These are phyloP conservation scores for Raddia distichophylla DNA, from an alignment of 176 grass and related monocot genomes.

Conservation along the genomic window DNA sequence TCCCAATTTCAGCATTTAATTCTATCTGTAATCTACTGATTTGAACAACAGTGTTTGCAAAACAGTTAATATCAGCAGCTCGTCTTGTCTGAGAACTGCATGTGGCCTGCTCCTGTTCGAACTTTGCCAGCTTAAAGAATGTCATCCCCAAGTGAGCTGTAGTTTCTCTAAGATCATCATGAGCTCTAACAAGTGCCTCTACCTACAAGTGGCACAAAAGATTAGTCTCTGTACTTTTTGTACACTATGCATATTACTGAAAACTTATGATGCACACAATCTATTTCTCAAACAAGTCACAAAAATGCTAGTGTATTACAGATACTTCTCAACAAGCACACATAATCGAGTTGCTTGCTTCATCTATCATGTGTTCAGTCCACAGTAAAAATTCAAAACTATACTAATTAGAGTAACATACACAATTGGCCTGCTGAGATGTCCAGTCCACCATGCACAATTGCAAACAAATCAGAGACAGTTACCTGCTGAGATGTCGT, in stretches of 20 bases:
- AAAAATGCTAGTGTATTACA: background rate
- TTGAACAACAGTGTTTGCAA: slow-evolving; percentile 70
- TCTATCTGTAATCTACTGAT: slow-evolving; percentile 74
- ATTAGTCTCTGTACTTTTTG: slow-evolving; percentile 17
- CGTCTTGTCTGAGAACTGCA: slow-evolving; percentile 64
- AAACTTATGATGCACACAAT: slow-evolving; percentile 11
- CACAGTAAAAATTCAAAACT: background rate
- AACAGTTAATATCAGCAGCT: slow-evolving; percentile 67
- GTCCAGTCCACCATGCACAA: background rate
- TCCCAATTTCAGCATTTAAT: slow-evolving; percentile 64
- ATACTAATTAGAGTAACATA: slow-evolving; percentile 6
- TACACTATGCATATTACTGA: slow-evolving; percentile 11
- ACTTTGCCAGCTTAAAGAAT: slow-evolving; percentile 84
- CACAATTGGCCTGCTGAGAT: slow-evolving; percentile 64
- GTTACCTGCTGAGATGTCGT: slow-evolving; percentile 73
- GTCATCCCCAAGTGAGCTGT: slow-evolving; percentile 80
- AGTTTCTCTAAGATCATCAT: slow-evolving; percentile 72
- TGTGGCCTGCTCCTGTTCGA: slow-evolving; percentile 65
- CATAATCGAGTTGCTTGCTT: background rate
- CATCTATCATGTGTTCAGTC: slow-evolving; percentile 8
- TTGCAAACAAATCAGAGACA: slow-evolving; percentile 7
- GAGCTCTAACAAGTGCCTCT: slow-evolving; percentile 65
- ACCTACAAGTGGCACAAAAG: slow-evolving; percentile 54
- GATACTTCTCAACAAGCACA: slow-evolving; percentile 14
- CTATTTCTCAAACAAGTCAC: slow-evolving; percentile 11